Evolutionary conservation across 1,284 basidiomycete genomes (phyloP).

Genomic region (Athelia sp.): DNA sequence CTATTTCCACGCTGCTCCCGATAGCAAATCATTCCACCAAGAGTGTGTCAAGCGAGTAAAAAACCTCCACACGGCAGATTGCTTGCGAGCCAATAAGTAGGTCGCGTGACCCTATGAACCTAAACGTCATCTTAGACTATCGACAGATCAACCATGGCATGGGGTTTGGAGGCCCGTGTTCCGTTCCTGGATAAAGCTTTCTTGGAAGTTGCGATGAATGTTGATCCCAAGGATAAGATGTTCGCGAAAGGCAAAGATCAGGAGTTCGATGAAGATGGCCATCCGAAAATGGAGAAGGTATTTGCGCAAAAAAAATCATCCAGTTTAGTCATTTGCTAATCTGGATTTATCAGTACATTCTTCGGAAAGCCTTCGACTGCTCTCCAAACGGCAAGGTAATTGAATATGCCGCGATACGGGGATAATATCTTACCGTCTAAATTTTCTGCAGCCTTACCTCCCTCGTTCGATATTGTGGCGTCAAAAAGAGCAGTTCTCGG

Average conservation of each 20-base stretch:
- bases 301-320: slow-evolving; percentile 6
- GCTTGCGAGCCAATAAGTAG: slow-evolving; percentile 96
- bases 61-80: slow-evolving; percentile 97
- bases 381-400: slow-evolving; percentile 77
- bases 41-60: slow-evolving; percentile 95
- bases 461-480: slow-evolving; percentile 96
- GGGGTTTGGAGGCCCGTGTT: slow-evolving; percentile 98
- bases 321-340: slow-evolving; percentile 8
- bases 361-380: slow-evolving; percentile 96
- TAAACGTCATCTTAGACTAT: neutral
- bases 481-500: slow-evolving; percentile 99
- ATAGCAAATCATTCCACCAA: slow-evolving; percentile 88
- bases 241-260: slow-evolving; percentile 83
- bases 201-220: slow-evolving; percentile 91
- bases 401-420: neutral
- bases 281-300: slow-evolving; percentile 93
- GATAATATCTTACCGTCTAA: slow-evolving; percentile 1
- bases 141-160: slow-evolving; percentile 94
- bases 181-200: slow-evolving; percentile 98
- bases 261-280: slow-evolving; percentile 78
- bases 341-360: slow-evolving; percentile 67
- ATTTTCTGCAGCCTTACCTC: slow-evolving; percentile 72
- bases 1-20: slow-evolving; percentile 99
- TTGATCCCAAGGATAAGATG: slow-evolving; percentile 86
- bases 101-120: slow-evolving; percentile 13